A percentile compares a stretch with the other conserved stretches of the same genome.
Evolutionary conservation across 2,329 filamentous ascomycete species (phyloP).

Genomic region (Cordyceps javanica): DNA sequence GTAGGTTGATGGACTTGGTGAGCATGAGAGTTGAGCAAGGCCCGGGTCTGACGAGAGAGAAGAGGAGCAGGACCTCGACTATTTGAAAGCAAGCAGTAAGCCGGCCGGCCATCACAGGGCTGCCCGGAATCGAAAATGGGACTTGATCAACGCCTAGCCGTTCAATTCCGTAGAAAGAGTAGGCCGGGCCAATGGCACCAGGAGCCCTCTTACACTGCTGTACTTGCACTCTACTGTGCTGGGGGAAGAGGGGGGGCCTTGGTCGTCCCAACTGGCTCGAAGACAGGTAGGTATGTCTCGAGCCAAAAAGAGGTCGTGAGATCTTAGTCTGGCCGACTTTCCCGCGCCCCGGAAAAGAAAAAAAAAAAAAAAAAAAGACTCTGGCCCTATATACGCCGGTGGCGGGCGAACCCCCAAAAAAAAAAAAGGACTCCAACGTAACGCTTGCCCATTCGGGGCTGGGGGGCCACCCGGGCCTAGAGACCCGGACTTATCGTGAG

Average conservation of each 20-base stretch:
- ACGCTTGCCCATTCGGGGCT: slow-evolving; percentile 4
- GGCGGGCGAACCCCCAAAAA: too few relatives aligned
- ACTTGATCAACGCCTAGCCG: slow-evolving; percentile 9
- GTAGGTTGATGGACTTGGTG: not conserved
- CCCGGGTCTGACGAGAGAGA: not conserved
- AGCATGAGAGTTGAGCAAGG: not conserved
- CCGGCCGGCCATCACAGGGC: not conserved
- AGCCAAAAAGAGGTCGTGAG: not conserved
- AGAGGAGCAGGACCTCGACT: not conserved
- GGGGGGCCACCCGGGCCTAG: not conserved
- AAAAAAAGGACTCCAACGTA: not conserved
- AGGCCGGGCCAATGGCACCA: not conserved
- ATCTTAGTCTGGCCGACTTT: slow-evolving; percentile 9
- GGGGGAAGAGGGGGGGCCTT: too few relatives aligned
- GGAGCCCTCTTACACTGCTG: not conserved
- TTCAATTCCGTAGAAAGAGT: slow-evolving; percentile 4
- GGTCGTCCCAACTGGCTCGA: not conserved
- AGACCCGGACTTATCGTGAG: not conserved
- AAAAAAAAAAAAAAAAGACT: not conserved
- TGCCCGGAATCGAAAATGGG: slow-evolving; percentile 2
- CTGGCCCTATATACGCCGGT: not conserved
- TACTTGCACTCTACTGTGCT: too few relatives aligned
- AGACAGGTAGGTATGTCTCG: not conserved
- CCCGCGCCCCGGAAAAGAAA: not conserved
- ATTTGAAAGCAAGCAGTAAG: slow-evolving; percentile 6